A percentile compares a stretch with the other conserved stretches of the same genome.
Evolutionary conservation across 306 rosid species (phyloP).

Genomic region (Ochetophila trinervis): DNA sequence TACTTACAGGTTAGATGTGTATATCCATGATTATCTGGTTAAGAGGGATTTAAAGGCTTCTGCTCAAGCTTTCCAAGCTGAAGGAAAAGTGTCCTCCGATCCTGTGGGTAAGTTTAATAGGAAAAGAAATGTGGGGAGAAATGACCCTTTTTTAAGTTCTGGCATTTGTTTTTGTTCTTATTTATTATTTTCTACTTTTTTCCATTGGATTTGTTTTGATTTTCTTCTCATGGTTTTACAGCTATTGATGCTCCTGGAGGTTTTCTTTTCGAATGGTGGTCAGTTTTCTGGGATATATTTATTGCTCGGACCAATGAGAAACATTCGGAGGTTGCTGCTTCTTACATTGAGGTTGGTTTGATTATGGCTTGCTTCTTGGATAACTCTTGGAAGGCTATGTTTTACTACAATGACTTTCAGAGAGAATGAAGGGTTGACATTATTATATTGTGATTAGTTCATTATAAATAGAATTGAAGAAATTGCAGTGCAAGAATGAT

Average conservation of each 20-base stretch:
- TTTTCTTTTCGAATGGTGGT: slow-evolving; percentile 99
- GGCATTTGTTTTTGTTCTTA: slow-evolving; percentile 1
- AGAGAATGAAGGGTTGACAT: slow-evolving; percentile 4
- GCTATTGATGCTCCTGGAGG: slow-evolving; percentile 99
- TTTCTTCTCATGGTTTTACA: slow-evolving; percentile 41
- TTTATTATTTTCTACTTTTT: background rate
- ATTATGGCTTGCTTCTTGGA: background rate
- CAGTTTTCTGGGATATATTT: slow-evolving; percentile 99
- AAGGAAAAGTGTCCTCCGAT: slow-evolving; percentile 98
- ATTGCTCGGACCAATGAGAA: slow-evolving; percentile 99
- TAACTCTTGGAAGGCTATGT: slow-evolving; percentile 15
- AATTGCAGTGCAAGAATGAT: slow-evolving; percentile 8
- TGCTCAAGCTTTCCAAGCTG: slow-evolving; percentile 97
- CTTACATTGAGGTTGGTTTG: slow-evolving; percentile 88
- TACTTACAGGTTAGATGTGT: slow-evolving; percentile 87
- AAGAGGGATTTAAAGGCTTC: slow-evolving; percentile 96
- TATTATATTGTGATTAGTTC: too few relatives aligned
- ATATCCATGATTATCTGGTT: slow-evolving; percentile 91
- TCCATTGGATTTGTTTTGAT: slow-evolving; percentile 16
- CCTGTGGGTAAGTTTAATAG: slow-evolving; percentile 80
- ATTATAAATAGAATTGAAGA: background rate
- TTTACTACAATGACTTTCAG: slow-evolving; percentile 9
- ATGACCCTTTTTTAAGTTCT: slow-evolving; percentile 6
- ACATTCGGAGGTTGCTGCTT: slow-evolving; percentile 98
- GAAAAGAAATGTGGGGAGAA: slow-evolving; percentile 9